Conservation (phyloP, 805 yeast species). For the Komagataella kurtzmanii region DNA sequence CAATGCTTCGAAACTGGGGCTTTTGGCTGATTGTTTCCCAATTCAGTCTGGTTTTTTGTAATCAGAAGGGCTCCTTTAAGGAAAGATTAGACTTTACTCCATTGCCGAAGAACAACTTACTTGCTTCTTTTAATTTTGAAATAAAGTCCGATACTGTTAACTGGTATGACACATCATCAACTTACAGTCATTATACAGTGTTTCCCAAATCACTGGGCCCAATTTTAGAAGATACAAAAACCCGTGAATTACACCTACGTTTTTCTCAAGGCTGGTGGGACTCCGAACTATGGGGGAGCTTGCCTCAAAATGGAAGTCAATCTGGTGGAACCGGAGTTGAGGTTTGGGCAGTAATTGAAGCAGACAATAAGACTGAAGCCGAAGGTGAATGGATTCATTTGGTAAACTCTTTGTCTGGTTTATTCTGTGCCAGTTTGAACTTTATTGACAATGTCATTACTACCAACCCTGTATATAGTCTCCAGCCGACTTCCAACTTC, state of each 20-base stretch:
- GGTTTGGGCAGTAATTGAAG: constrained; percentile 76
- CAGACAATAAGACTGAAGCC: constrained; percentile 39
- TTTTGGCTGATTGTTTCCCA: neutral
- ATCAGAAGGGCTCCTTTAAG: constrained; percentile 3
- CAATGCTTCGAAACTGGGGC: neutral
- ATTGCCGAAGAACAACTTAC: constrained; percentile 54
- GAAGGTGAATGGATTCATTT: constrained; percentile 55
- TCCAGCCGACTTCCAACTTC: constrained; percentile 13
- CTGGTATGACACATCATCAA: constrained; percentile 9
- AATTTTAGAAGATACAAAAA: constrained; percentile 46
- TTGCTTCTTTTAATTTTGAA: constrained; percentile 61
- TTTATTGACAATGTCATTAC: constrained; percentile 74
- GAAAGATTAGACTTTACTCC: constrained; percentile 59
- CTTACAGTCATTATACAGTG: constrained; percentile 37
- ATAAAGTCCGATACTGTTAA: constrained; percentile 33
- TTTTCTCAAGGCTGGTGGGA: constrained; percentile 97
- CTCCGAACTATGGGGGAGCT: constrained; percentile 69
- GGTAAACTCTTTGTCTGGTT: constrained; percentile 70
- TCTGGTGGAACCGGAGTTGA: constrained; percentile 96
- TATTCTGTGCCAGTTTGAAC: constrained; percentile 90
- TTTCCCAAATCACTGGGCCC: constrained; percentile 82
- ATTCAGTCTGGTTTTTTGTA: neutral
- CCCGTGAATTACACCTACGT: constrained; percentile 69
- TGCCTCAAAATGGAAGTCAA: constrained; percentile 56
- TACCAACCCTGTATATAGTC: constrained; percentile 42